Percentiles rank a stretch among this genome's conserved stretches.
Evolutionary conservation across 1,284 basidiomycete genomes (phyloP).

Genomic region (Anthracocystis walkeri): DNA sequence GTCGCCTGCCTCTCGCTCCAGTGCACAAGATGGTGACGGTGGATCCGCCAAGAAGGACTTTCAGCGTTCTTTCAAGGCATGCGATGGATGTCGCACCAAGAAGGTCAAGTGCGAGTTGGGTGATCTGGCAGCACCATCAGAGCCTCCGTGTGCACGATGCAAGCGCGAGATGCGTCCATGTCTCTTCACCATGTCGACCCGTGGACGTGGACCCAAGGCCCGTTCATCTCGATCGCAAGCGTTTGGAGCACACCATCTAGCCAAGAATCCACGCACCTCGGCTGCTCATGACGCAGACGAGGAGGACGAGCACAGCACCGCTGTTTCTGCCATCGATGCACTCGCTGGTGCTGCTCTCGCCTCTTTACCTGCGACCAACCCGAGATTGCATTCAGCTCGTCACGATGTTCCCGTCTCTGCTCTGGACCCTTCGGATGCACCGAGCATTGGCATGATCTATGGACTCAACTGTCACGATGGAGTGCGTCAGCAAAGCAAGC

Average conservation of each 20-base stretch:
- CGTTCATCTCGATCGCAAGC: constrained; percentile 48
- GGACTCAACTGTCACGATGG: constrained; percentile 43
- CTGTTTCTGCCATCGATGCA: constrained; percentile 38
- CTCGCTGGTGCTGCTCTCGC: constrained; percentile 51
- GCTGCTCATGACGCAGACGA: constrained; percentile 26
- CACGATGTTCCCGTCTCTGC: constrained; percentile 48
- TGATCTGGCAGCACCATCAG: constrained; percentile 48
- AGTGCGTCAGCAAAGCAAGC: constrained; percentile 14
- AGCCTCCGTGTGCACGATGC: constrained; percentile 53
- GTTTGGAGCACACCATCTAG: constrained; percentile 46
- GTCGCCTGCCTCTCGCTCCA: constrained; percentile 22
- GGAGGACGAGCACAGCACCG: constrained; percentile 33
- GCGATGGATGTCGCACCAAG: constrained; percentile 49
- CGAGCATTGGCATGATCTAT: constrained; percentile 53
- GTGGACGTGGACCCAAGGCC: constrained; percentile 44
- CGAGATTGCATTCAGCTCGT: constrained; percentile 40
- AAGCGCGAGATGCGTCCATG: constrained; percentile 49
- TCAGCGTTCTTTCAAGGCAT: constrained; percentile 54
- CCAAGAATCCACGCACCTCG: constrained; percentile 42
- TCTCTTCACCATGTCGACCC: constrained; percentile 54
- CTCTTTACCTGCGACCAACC: constrained; percentile 31
- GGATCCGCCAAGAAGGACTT: constrained; percentile 44
- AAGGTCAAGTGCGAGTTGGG: constrained; percentile 56
- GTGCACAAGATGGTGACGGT: constrained; percentile 19
- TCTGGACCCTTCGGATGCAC: constrained; percentile 44